Conservation (phyloP, 768 basidiomycete genomes). For the Boletellus ananiceps region DNA sequence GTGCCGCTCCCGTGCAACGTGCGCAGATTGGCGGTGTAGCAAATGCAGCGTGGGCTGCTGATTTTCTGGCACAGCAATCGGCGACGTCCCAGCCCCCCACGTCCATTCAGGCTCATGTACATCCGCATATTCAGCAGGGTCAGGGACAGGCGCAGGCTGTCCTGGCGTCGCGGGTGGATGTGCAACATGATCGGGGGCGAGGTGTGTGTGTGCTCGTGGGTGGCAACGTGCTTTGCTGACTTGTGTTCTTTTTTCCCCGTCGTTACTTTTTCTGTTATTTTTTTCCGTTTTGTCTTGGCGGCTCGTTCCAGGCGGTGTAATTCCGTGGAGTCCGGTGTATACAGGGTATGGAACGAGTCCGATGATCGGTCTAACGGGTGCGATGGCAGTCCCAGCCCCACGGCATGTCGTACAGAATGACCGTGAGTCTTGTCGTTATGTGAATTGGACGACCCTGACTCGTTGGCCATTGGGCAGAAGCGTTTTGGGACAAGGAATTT, state of each 20-base stretch:
- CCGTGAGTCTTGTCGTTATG: slow-evolving; percentile 34
- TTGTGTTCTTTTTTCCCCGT: neutral
- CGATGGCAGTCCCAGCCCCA: slow-evolving; percentile 19
- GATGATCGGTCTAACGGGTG: slow-evolving; percentile 31
- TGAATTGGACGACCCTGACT: neutral
- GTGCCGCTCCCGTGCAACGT: slow-evolving; percentile 8
- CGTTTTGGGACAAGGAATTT: slow-evolving; percentile 63
- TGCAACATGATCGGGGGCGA: slow-evolving; percentile 12
- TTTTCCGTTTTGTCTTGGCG: neutral
- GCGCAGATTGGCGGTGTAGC: slow-evolving; percentile 15
- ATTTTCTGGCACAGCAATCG: slow-evolving; percentile 45
- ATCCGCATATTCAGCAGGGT: slow-evolving; percentile 6
- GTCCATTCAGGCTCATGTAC: slow-evolving; percentile 4
- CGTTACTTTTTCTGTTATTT: neutral
- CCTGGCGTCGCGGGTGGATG: slow-evolving; percentile 7
- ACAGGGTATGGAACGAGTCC: slow-evolving; percentile 37
- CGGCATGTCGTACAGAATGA: slow-evolving; percentile 32
- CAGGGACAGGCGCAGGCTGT: slow-evolving; percentile 3
- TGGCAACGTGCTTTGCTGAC: slow-evolving; percentile 4
- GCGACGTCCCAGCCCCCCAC: neutral
- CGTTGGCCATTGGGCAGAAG: slow-evolving; percentile 9
- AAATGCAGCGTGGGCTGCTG: slow-evolving; percentile 52
- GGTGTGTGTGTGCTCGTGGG: slow-evolving; percentile 7
- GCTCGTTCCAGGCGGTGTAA: slow-evolving; percentile 30
- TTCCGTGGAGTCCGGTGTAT: slow-evolving; percentile 38